phyloP scores from a whole-genome alignment of 1,284 basidiomycete genomes.

The Sanghuangporus weigelae region DNA sequence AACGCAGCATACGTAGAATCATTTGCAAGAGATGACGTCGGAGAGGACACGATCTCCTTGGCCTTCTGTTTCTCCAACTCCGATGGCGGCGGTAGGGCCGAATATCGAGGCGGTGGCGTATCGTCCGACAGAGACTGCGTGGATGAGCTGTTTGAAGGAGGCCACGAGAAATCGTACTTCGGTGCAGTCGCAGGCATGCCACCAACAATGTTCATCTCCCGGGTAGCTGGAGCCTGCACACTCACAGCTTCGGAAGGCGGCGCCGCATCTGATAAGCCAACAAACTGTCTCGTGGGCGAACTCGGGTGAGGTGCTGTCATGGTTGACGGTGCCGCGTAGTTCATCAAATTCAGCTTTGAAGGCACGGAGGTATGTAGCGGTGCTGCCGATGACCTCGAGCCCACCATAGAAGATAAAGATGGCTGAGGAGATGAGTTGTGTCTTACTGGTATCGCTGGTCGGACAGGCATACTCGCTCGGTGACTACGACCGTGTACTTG shows the following conservation, averaged over 20 bases:
- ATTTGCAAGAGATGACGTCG: constrained; percentile 9
- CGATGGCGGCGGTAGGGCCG: constrained; percentile 3
- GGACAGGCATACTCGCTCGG: constrained; percentile 4
- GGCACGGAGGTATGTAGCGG: constrained; percentile 16
- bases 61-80: constrained; percentile 12
- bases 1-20: constrained; percentile 19
- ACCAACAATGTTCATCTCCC: constrained; percentile 12
- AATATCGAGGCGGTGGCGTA: constrained; percentile 14
- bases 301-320: constrained; percentile 25
- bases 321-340: constrained; percentile 41
- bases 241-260: neutral
- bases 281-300: constrained; percentile 1
- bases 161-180: constrained; percentile 6
- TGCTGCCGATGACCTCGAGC: constrained; percentile 2
- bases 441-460: constrained; percentile 4
- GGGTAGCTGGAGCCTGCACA: neutral
- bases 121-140: constrained; percentile 8
- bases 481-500: constrained; percentile 5
- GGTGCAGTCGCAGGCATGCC: constrained; percentile 17
- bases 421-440: constrained; percentile 15
- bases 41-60: constrained; percentile 12
- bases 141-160: constrained; percentile 7
- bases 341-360: constrained; percentile 41
- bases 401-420: constrained; percentile 1
- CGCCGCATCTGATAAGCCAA: constrained; percentile 8